Conservation (phyloP, 495 filamentous ascomycete species). For the Corynascus novoguineensis region DNA sequence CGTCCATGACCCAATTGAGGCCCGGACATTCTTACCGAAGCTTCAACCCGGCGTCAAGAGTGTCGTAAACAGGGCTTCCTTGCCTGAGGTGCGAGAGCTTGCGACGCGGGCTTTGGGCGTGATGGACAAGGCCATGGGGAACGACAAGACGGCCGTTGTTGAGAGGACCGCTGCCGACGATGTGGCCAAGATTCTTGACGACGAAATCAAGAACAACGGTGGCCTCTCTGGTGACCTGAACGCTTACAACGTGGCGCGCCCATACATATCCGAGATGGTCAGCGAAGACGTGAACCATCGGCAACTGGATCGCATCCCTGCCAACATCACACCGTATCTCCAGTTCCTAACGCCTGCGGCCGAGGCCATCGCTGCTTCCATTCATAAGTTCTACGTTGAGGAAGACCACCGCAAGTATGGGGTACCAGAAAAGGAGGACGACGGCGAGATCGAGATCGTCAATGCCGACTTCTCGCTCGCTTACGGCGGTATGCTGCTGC, state of each 20-base stretch:
- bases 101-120: conserved; percentile 75
- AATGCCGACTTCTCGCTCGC: conserved; percentile 97
- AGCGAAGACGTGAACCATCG: conserved; percentile 85
- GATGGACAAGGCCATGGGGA: conserved; percentile 90
- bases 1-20: conserved; percentile 95
- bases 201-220: conserved; percentile 63
- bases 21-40: conserved; percentile 91
- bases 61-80: conserved; percentile 79
- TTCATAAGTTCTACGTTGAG: conserved; percentile 66
- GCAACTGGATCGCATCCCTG: conserved; percentile 63
- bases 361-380: conserved; percentile 55
- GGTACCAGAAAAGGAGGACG: conserved; percentile 74
- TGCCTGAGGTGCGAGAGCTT: conserved; percentile 91
- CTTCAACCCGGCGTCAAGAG: conserved; percentile 88
- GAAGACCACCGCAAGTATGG: conserved; percentile 86
- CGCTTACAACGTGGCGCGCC: conserved; percentile 61
- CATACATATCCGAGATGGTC: conserved; percentile 79
- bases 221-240: conserved; percentile 58
- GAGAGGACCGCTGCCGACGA: conserved; percentile 67
- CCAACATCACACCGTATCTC: conserved; percentile 67
- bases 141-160: conserved; percentile 59
- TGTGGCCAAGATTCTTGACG: conserved; percentile 66
- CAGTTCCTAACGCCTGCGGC: conserved; percentile 58
- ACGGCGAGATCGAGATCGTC: conserved; percentile 84
- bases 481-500: conserved; percentile 96